A percentile compares a stretch with the other conserved stretches of the same genome.
Evolutionary conservation across 331 rosid species (phyloP).

Genomic region (Pyracantha coccinea): DNA sequence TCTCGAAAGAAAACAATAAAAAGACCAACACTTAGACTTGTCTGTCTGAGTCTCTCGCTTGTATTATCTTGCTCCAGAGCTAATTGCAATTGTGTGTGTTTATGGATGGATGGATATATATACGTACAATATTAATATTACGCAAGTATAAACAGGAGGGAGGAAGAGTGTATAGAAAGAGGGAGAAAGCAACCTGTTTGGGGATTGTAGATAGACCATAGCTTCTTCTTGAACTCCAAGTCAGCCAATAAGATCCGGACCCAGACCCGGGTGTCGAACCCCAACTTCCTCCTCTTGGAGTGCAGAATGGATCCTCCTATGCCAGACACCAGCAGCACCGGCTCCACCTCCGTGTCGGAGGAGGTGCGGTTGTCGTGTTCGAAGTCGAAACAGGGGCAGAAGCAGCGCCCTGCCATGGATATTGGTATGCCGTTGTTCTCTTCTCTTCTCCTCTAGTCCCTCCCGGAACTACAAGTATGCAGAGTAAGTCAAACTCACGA

Average conservation of each 20-base stretch:
- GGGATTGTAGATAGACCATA: conserved; percentile 76
- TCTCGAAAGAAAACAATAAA: neutral
- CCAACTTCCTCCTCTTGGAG: conserved; percentile 51
- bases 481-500: no score
- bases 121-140: no score
- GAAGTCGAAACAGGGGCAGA: conserved; percentile 44
- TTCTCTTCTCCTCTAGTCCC: no score
- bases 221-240: conserved; percentile 58
- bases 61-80: no score
- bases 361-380: neutral
- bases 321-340: conserved; percentile 74
- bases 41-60: no score
- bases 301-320: conserved; percentile 86
- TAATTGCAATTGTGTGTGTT: no score
- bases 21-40: no score
- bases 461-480: no score
- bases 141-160: no score
- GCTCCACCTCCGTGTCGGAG: conserved; percentile 39
- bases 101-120: no score
- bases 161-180: neutral
- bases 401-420: conserved; percentile 14
- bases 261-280: conserved; percentile 80
- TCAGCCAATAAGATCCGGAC: conserved; percentile 76
- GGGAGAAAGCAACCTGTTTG: conserved; percentile 43
- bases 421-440: neutral